Evolutionary conservation across 129 eudicot species (phyloP).

Genomic region (Tanacetum coccineum): DNA sequence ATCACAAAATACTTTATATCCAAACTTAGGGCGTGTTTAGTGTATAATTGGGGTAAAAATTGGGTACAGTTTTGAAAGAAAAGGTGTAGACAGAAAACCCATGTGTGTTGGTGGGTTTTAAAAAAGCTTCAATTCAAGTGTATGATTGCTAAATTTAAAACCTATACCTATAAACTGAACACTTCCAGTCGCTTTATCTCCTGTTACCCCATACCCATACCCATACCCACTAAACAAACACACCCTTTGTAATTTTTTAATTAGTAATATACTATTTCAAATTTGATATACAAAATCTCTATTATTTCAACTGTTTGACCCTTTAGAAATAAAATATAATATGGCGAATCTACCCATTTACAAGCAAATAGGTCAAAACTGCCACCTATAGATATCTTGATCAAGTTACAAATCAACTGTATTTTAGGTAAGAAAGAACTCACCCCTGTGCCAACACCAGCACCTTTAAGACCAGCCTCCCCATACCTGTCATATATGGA

Average conservation of each 20-base stretch:
- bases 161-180: too few species aligned
- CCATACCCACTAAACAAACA: too few species aligned
- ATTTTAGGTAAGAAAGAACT: slow-evolving; percentile 29
- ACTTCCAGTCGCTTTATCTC: too few species aligned
- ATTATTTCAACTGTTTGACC: not conserved
- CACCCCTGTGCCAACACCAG: slow-evolving; percentile 82
- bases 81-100: too few species aligned
- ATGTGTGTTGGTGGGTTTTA: too few species aligned
- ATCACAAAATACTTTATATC: not conserved
- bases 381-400: not conserved
- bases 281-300: not conserved
- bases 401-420: not conserved
- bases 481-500: slow-evolving; percentile 94
- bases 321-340: not conserved
- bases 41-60: too few species aligned
- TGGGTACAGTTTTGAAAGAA: too few species aligned
- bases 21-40: too few species aligned
- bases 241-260: too few species aligned
- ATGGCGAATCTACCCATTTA: not conserved
- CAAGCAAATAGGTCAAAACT: slow-evolving; percentile 6
- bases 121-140: too few species aligned
- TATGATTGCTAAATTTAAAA: too few species aligned
- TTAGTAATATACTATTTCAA: not conserved
- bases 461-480: slow-evolving; percentile 96
- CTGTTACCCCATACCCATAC: too few species aligned